Conservation (phyloP, 83 land plant genomes). For the Thuja plicata region DNA sequence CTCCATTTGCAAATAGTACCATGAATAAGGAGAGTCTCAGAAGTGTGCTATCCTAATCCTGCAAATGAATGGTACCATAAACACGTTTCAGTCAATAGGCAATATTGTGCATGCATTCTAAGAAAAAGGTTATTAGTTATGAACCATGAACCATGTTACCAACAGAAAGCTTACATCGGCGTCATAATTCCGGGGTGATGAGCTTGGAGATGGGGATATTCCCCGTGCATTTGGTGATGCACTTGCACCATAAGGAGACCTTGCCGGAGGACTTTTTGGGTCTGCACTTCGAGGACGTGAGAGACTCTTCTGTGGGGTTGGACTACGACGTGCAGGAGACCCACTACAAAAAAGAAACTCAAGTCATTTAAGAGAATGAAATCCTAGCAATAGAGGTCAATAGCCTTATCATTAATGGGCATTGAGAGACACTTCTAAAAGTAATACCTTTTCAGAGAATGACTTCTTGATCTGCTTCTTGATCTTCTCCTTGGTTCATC, state of each 20-base stretch:
- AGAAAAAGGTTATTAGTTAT: background rate
- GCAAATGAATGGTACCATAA: background rate
- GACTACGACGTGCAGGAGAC: slow-evolving; percentile 39
- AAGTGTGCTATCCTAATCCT: background rate
- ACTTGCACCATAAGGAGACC: slow-evolving; percentile 27
- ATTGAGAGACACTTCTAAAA: background rate
- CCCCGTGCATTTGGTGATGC: slow-evolving; percentile 36
- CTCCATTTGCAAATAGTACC: background rate
- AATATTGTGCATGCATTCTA: background rate
- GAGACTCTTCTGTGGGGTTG: slow-evolving; percentile 18
- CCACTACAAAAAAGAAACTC: slow-evolving; percentile 15
- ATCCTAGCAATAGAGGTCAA: background rate
- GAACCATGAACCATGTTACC: background rate
- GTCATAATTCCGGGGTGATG: slow-evolving; percentile 39
- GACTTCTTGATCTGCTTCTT: slow-evolving; percentile 43
- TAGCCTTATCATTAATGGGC: background rate
- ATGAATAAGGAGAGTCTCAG: background rate
- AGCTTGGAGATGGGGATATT: slow-evolving; percentile 37
- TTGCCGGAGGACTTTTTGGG: slow-evolving; percentile 18
- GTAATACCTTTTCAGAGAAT: slow-evolving; percentile 25
- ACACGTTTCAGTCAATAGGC: background rate
- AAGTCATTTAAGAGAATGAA: background rate
- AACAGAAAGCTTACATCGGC: slow-evolving; percentile 24
- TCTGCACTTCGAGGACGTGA: slow-evolving; percentile 23
- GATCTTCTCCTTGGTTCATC: slow-evolving; percentile 36